These are phyloP conservation scores for Talaromyces marneffei DNA, from an alignment of 2,329 filamentous ascomycete species.

Conservation along the genomic window DNA sequence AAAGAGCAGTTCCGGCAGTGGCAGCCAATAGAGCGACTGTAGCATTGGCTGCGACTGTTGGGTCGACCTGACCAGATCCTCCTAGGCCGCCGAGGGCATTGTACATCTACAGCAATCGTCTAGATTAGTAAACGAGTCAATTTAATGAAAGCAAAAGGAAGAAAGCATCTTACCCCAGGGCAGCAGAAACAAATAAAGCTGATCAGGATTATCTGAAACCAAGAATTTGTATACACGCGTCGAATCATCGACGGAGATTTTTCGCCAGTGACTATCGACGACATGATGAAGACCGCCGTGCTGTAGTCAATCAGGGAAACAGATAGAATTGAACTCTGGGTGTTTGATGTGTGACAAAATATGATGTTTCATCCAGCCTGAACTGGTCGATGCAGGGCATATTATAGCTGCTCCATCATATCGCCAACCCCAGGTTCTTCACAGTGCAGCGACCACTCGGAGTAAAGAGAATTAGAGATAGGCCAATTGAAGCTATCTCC, in stretches of 20 bases:
- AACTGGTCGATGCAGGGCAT: constrained; percentile 3
- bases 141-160: background rate
- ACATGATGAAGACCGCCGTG: constrained; percentile 14
- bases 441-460: background rate
- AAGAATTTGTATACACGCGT: constrained; percentile 39
- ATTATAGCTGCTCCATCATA: constrained; percentile 3
- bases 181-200: constrained; percentile 48
- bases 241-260: constrained; percentile 16
- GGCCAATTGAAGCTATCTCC: background rate
- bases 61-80: constrained; percentile 43
- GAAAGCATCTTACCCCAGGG: constrained; percentile 36
- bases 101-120: constrained; percentile 37
- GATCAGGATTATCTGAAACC: constrained; percentile 46
- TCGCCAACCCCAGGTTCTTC: constrained; percentile 6
- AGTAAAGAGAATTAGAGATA: constrained; percentile 1
- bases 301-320: background rate
- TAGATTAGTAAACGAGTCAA: background rate
- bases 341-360: background rate
- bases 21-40: constrained; percentile 42
- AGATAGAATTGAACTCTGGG: too few species aligned
- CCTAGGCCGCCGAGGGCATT: constrained; percentile 44
- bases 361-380: background rate
- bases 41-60: constrained; percentile 43
- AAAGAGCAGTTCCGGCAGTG: constrained; percentile 41
- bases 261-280: constrained; percentile 16